Evolutionary conservation across 2,329 filamentous ascomycete genomes (phyloP).

Genomic region (Exophiala mesophila): DNA sequence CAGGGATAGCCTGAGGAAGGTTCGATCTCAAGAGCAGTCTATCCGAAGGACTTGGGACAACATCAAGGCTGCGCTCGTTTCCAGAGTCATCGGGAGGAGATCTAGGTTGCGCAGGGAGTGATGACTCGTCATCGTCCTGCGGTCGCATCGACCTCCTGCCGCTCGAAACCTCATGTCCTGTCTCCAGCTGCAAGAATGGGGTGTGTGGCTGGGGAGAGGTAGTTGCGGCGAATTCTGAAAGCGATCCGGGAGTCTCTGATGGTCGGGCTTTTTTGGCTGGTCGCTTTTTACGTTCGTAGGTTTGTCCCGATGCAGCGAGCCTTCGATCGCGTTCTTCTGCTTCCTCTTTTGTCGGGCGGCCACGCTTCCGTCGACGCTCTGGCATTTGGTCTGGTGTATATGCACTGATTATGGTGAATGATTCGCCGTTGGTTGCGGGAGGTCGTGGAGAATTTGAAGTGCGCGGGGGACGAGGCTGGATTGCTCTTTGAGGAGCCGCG

Average conservation of each 20-base stretch:
- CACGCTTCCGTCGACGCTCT: conserved; percentile 23
- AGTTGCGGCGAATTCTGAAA: conserved; percentile 11
- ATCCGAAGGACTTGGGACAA: conserved; percentile 19
- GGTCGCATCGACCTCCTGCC: conserved; percentile 18
- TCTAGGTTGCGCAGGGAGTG: conserved; percentile 3
- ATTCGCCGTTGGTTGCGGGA: conserved; percentile 22
- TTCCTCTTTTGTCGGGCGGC: conserved; percentile 27
- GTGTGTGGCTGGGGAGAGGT: conserved; percentile 19
- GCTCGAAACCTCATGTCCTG: conserved; percentile 19
- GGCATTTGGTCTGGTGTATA: conserved; percentile 13
- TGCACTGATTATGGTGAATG: conserved; percentile 18
- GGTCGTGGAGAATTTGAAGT: conserved; percentile 24
- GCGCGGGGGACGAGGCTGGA: conserved; percentile 25
- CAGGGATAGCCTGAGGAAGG: conserved; percentile 12
- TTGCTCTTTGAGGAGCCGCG: conserved; percentile 15
- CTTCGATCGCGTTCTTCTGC: conserved; percentile 25
- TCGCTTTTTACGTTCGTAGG: conserved; percentile 26
- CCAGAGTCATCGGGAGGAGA: conserved; percentile 19
- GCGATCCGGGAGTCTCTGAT: conserved; percentile 20
- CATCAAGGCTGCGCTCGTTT: conserved; percentile 17
- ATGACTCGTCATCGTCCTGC: conserved; percentile 8
- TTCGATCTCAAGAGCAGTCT: conserved; percentile 15
- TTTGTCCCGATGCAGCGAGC: conserved; percentile 23
- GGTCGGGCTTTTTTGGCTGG: conserved; percentile 23
- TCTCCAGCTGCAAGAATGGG: conserved; percentile 9